Percentiles rank a stretch among this genome's conserved stretches.
phyloP scores from a whole-genome alignment of 108 stramenopile species.

The Fragilaria radians region DNA sequence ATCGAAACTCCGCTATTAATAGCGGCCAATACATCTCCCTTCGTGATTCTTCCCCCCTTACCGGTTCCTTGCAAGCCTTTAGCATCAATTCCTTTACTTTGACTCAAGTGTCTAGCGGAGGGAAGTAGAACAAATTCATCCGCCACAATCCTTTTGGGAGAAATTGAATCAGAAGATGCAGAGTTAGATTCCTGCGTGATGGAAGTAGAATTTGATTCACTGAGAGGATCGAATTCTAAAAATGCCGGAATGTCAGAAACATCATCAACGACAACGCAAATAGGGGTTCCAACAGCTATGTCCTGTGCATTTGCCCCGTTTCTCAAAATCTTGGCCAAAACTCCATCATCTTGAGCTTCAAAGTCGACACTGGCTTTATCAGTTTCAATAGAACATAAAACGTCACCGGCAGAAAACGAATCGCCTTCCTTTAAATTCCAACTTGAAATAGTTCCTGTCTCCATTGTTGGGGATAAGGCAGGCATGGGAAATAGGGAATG shows the following conservation, averaged over 20 bases:
- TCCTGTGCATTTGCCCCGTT: slow-evolving; percentile 60
- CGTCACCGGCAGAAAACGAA: slow-evolving; percentile 83
- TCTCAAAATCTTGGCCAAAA: slow-evolving; percentile 91
- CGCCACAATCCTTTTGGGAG: slow-evolving; percentile 23
- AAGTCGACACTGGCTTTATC: slow-evolving; percentile 98
- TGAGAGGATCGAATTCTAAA: slow-evolving; percentile 55
- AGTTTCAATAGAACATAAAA: slow-evolving; percentile 93
- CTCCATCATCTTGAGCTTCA: slow-evolving; percentile 96
- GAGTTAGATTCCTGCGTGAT: slow-evolving; percentile 19
- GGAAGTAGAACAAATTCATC: slow-evolving; percentile 58
- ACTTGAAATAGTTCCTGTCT: slow-evolving; percentile 76
- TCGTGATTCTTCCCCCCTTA: slow-evolving; percentile 86
- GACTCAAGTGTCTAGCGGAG: slow-evolving; percentile 71
- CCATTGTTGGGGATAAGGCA: slow-evolving; percentile 97
- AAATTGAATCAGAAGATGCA: slow-evolving; percentile 18
- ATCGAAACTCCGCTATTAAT: slow-evolving; percentile 27
- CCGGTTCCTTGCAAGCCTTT: slow-evolving; percentile 69
- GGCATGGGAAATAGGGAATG: slow-evolving; percentile 79
- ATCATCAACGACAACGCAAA: slow-evolving; percentile 86
- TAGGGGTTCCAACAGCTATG: slow-evolving; percentile 80
- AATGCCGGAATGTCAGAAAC: slow-evolving; percentile 83
- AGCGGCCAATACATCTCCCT: slow-evolving; percentile 86
- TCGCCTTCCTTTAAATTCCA: slow-evolving; percentile 86
- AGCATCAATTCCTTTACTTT: slow-evolving; percentile 74
- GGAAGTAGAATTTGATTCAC: slow-evolving; percentile 23